Evolutionary conservation across 108 stramenopile species (phyloP), one percentile per base, ranked within the genome.

Genomic region (Nitzschia sp.): DNA sequence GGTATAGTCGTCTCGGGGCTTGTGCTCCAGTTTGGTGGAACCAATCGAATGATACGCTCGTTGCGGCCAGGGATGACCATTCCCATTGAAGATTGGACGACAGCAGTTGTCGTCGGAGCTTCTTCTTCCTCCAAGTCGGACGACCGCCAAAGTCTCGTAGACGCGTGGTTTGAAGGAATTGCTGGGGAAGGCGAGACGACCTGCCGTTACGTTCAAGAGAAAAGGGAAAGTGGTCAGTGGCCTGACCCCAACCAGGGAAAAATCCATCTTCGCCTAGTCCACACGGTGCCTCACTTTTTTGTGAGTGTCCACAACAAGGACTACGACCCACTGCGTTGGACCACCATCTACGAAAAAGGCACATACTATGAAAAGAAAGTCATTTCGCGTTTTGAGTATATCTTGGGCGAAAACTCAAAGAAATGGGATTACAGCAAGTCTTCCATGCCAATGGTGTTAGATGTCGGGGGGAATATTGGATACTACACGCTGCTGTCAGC

Each of bases 301-400:
- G 23, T 66, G 19, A 28, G 30, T 19, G 36, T 74, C 13, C 64
- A 66, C 54, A 57, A 32, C 26, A 17, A 61, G n/a, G 38, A 57
- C 27, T 74, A 57, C 46, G 72, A 74, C 66, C 57, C 29, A 9
- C 58, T 75, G 2, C 74, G 74, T 11, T 75, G 76, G 54, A 26
- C 35, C 9, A 45, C 32, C 65, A 80, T 86, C 24, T 76, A 77
- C 24, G 24, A 70, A 15, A 46, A 48, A 3, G 81, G 81, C 18
- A 46, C 67, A 1, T 82, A 86, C 48, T 82, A 86, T 58, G 85
- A 86, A 55, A 34, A 66, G 0, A 59, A 46, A n/a, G 71, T 86
- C 60, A 63, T 63, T 24, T 30, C 42, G 24, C 56, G 57, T 13
- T 75, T 75, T 36, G 31, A 54, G 23, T 4, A 58, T 18, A 68